phyloP scores from a whole-genome alignment of 306 rosid species.

The Cicer yamashitae region DNA sequence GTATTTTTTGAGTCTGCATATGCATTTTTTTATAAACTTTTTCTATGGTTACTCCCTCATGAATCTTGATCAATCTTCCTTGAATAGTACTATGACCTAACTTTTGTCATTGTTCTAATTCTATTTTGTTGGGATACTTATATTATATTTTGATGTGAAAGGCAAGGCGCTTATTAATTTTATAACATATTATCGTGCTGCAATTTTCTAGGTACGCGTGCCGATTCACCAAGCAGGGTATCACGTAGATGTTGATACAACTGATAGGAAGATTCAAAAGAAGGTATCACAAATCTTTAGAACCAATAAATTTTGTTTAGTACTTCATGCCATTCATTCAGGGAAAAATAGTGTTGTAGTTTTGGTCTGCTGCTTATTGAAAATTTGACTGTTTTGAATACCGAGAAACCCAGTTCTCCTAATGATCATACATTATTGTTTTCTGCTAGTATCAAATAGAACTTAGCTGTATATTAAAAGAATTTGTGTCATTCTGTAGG shows the following conservation, averaged over 20 bases:
- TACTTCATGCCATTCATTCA: slow-evolving; percentile 1
- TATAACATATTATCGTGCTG: slow-evolving; percentile 20
- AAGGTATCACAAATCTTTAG: slow-evolving; percentile 54
- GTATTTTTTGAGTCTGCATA: slow-evolving; percentile 21
- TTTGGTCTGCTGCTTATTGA: slow-evolving; percentile 29
- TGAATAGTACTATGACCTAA: slow-evolving; percentile 10
- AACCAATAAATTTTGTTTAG: not conserved
- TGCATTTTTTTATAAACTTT: not conserved
- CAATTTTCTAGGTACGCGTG: slow-evolving; percentile 66
- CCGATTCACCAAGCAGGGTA: slow-evolving; percentile 73
- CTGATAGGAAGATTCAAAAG: slow-evolving; percentile 84
- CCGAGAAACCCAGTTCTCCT: slow-evolving; percentile 18
- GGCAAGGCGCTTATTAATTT: slow-evolving; percentile 12
- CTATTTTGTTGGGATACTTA: slow-evolving; percentile 27
- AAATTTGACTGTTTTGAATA: slow-evolving; percentile 1
- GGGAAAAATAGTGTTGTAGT: slow-evolving; percentile 5
- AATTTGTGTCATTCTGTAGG: slow-evolving; percentile 58
- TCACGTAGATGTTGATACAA: slow-evolving; percentile 75
- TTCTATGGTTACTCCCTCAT: slow-evolving; percentile 27
- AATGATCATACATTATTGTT: not conserved
- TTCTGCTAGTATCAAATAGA: no score
- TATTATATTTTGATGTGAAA: slow-evolving; percentile 11
- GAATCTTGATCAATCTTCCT: slow-evolving; percentile 17
- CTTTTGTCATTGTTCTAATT: not conserved
- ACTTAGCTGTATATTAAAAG: not conserved